Base-by-base conservation (phyloP, 2,329 filamentous ascomycete species). In the Colletotrichum coccodes region DNA sequence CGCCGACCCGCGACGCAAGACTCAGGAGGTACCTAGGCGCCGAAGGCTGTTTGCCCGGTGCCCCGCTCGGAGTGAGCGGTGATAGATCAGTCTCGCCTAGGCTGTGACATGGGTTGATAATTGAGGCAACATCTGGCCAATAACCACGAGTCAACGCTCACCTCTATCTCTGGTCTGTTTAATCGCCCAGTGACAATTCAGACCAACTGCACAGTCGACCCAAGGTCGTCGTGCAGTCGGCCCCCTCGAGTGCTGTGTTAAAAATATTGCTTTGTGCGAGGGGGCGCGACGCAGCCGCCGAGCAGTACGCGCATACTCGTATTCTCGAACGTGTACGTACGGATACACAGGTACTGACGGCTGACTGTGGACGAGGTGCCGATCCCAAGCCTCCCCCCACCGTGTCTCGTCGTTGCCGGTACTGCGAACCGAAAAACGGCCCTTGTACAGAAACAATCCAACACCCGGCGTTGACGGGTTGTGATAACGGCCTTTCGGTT, bases 281-380 rank as follows among this genome's bases (percentile, higher is more conserved):
- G 38, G 21, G 23, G 6, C 30, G 40, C 14, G 23, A n/a, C 46
- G 16, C 47, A 49, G 46, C 9, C 65, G 26, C 54, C 46, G 21
- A 46, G 26, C 18, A 28, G 21, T 46, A 46, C 30, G 32, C 54
- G 54, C 49, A 49, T 59, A 64, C 65, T 68, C 54, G 65, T 68
- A 68, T 68, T 50, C 30, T n/a, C 47, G 32, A 49, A 28, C 36
- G 21, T 44, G 34, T 38, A 14, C 2, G 11, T 54, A 52, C 14
- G 21, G 21, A 56, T 40, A 40, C 21, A 26, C n/a, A 32, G 14
- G 28, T 49, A n/a, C 26, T 23, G 30, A 53, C 38, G 53, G 53
- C 38, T 46, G 46, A 26, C 60, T n/a, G 60, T 46, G 21, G 30
- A 47, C 46, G 28, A 34, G 42, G 28, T 38, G 60, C n/a, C 23